A percentile compares a stretch with the other conserved stretches of the same genome.
Conservation (phyloP, 768 basidiomycete species). For the Dioszegia aurantiaca region DNA sequence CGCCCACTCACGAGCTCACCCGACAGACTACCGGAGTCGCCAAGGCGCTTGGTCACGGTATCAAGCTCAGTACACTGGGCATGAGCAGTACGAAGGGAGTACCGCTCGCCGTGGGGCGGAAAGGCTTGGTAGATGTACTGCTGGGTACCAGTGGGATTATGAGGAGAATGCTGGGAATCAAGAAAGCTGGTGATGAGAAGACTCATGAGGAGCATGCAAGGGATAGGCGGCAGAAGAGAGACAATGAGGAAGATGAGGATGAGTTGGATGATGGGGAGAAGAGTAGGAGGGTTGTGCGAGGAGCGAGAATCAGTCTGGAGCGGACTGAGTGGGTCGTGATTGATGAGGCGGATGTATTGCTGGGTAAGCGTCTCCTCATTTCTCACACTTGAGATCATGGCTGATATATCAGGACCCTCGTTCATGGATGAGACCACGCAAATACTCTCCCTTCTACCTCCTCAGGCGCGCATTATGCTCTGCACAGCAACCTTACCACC, state of each 20-base stretch:
- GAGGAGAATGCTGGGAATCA: conserved; percentile 63
- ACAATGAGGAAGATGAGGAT: background rate
- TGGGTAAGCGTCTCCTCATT: conserved; percentile 61
- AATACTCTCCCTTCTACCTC: conserved; percentile 70
- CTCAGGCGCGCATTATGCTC: conserved; percentile 66
- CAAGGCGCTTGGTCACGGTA: conserved; percentile 69
- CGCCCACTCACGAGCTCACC: conserved; percentile 84
- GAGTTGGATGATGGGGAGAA: background rate
- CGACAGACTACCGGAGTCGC: conserved; percentile 73
- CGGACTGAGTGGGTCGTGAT: conserved; percentile 83
- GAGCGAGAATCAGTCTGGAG: conserved; percentile 61
- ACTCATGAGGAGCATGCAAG: background rate
- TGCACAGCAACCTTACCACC: conserved; percentile 84
- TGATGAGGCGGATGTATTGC: conserved; percentile 86
- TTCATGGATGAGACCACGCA: conserved; percentile 71
- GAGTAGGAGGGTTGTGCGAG: conserved; percentile 18
- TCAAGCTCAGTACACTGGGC: conserved; percentile 73
- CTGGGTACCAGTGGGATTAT: conserved; percentile 61
- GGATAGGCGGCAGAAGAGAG: background rate
- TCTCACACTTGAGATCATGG: background rate
- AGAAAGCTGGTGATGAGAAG: conserved; percentile 52
- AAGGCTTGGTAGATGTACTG: conserved; percentile 54
- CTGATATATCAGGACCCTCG: conserved; percentile 63
- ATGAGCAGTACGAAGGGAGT: conserved; percentile 46
- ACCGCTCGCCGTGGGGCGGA: conserved; percentile 50